Base-by-base conservation (phyloP, 768 basidiomycete genomes). In the Lactarius hengduanensis region DNA sequence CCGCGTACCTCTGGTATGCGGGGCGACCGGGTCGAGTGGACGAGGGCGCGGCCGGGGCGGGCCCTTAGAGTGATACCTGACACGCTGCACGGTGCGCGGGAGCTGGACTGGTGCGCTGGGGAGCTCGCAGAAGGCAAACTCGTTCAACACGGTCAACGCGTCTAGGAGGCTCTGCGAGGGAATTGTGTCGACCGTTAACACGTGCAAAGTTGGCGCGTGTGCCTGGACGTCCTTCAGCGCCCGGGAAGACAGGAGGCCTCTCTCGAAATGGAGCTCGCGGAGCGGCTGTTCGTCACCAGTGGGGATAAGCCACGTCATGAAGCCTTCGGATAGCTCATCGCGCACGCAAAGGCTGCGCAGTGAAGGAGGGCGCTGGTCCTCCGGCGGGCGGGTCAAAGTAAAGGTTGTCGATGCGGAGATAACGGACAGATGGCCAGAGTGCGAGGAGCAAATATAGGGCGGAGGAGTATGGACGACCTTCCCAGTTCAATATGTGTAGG, bases 331-430 rank as follows among this genome's bases (percentile, higher is more conserved):
- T 30, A 59, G 26, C 11, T 59, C 58, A 22, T 67, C 62, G 26
- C 26, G 41, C 66, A 63, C 28, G 13, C 62, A 67, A 26, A 67
- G 58, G 22, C 62, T 41, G 15, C 34, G 66, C 16, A 67, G 58
- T 6, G 62, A 59, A 3, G 41, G 34, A 13, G 62, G 66, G 40
- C 58, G 66, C 22, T 2, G 41, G 18, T 67, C 62, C 28, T 67
- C 62, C 9, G 41, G 62, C 28, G 59, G n/a, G 58, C 0, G 66
- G 66, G 2, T 67, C 66, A 13, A 59, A 1, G 34, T 55, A 28
- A n/a, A 67, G 57, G 34, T 56, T 55, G 28, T 67, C 66, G 43
- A 67, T 30, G 18, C 66, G 66, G 62, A 67, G 66, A 47, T 67
- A 9, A 30, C 58, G 62, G 26, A 67, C 63, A 41, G 62, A 63